These are phyloP conservation scores for Pleurotus cornucopiae DNA, from an alignment of 768 basidiomycete species.

Conservation along the genomic window DNA sequence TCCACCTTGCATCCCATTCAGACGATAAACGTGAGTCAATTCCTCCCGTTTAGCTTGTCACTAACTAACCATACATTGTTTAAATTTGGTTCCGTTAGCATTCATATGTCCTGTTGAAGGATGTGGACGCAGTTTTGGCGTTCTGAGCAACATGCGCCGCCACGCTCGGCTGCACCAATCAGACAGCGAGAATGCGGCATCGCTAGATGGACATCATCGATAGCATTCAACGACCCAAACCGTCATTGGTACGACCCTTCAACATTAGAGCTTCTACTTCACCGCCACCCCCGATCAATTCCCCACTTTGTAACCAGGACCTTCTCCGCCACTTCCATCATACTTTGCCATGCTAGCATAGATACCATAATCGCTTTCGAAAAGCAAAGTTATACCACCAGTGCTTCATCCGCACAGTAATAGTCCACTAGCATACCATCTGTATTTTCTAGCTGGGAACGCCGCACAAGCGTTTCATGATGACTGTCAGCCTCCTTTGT, in stretches of 20 bases:
- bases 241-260: slow-evolving; percentile 5
- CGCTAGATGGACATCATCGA: slow-evolving; percentile 6
- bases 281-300: slow-evolving; percentile 9
- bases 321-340: slow-evolving; percentile 8
- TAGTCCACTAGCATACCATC: neutral
- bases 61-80: slow-evolving; percentile 4
- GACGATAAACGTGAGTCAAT: slow-evolving; percentile 73
- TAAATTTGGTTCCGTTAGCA: slow-evolving; percentile 29
- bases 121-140: slow-evolving; percentile 63
- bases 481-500: slow-evolving; percentile 2
- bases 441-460: slow-evolving; percentile 7
- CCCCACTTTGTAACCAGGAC: slow-evolving; percentile 1
- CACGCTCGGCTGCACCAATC: slow-evolving; percentile 39
- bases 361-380: slow-evolving; percentile 6
- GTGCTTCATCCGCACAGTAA: slow-evolving; percentile 1
- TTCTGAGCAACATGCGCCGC: slow-evolving; percentile 68
- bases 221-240: slow-evolving; percentile 2
- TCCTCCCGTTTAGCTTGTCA: neutral
- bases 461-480: slow-evolving; percentile 7
- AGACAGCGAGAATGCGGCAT: slow-evolving; percentile 8
- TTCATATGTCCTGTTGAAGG: slow-evolving; percentile 59
- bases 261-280: slow-evolving; percentile 4
- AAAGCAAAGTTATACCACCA: no score
- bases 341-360: slow-evolving; percentile 7
- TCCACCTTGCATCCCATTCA: slow-evolving; percentile 81